Conservation (phyloP, 371 early-diverging fungal genomes). For the Apophysomyces variabilis region DNA sequence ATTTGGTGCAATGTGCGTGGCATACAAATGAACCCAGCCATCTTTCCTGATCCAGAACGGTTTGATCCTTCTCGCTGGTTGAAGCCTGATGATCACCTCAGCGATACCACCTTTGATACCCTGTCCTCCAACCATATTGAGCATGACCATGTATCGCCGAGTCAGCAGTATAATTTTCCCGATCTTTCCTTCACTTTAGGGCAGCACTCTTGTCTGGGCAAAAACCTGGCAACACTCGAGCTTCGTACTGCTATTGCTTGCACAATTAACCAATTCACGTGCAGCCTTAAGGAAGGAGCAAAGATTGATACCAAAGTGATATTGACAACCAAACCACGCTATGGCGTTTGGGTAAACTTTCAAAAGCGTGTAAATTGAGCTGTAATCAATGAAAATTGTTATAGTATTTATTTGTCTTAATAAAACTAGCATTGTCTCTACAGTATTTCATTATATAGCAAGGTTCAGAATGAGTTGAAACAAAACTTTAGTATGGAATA, state of each 20-base stretch:
- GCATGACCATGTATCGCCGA: conserved; percentile 18
- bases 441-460: too few relatives aligned
- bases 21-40: conserved; percentile 47
- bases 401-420: background rate
- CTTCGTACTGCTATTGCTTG: conserved; percentile 48
- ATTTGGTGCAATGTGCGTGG: conserved; percentile 57
- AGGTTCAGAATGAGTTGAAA: too few relatives aligned
- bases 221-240: conserved; percentile 51
- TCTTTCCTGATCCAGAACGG: conserved; percentile 47
- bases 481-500: too few relatives aligned
- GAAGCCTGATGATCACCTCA: conserved; percentile 10
- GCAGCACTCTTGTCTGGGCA: conserved; percentile 50
- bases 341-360: conserved; percentile 52
- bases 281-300: conserved; percentile 31
- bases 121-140: conserved; percentile 1
- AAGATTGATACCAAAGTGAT: conserved; percentile 49
- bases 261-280: conserved; percentile 42
- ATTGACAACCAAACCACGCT: conserved; percentile 48
- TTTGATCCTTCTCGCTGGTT: conserved; percentile 50
- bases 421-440: background rate
- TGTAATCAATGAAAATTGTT: background rate
- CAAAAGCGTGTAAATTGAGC: conserved; percentile 13
- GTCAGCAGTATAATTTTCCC: conserved; percentile 48
- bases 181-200: conserved; percentile 52
- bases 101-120: conserved; percentile 25